Conservation (phyloP, 148 eudicot genomes). For the Rhododendron vialii region DNA sequence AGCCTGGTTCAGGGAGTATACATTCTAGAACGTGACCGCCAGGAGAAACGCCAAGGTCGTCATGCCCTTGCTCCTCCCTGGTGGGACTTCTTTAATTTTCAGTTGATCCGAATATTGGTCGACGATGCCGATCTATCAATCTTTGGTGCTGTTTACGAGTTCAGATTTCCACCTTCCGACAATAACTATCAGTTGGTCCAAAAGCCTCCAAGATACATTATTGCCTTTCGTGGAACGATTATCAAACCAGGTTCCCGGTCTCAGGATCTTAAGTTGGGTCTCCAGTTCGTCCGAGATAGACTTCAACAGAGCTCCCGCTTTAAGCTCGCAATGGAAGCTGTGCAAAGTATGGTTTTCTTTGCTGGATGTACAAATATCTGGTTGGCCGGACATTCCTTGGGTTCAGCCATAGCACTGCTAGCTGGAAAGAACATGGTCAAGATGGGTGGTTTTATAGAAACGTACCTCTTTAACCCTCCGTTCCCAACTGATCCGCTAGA, state of each 20-base stretch:
- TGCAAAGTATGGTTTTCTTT: constrained; percentile 13
- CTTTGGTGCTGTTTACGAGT: constrained; percentile 61
- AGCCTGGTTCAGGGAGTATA: constrained; percentile 80
- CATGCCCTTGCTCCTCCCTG: constrained; percentile 66
- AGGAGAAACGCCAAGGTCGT: constrained; percentile 36
- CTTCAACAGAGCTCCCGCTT: constrained; percentile 44
- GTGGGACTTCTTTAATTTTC: constrained; percentile 67
- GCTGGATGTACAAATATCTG: constrained; percentile 40
- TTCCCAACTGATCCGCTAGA: constrained; percentile 48
- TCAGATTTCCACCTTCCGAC: constrained; percentile 23
- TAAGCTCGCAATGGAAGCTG: constrained; percentile 26
- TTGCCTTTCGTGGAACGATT: constrained; percentile 77
- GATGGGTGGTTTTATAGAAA: constrained; percentile 32
- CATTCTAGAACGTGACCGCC: constrained; percentile 64
- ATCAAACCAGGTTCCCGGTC: constrained; percentile 31
- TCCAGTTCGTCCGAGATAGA: constrained; percentile 32
- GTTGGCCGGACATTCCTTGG: constrained; percentile 76
- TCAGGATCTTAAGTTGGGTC: constrained; percentile 50
- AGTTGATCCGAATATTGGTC: constrained; percentile 30
- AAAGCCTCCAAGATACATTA: constrained; percentile 42
- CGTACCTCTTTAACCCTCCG: constrained; percentile 82
- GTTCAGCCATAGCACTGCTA: constrained; percentile 63
- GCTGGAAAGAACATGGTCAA: constrained; percentile 58
- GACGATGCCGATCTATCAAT: constrained; percentile 51
- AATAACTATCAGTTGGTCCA: constrained; percentile 7